Evolutionary conservation across 164 flowering plant species (phyloP).

Genomic region (Piper betle): DNA sequence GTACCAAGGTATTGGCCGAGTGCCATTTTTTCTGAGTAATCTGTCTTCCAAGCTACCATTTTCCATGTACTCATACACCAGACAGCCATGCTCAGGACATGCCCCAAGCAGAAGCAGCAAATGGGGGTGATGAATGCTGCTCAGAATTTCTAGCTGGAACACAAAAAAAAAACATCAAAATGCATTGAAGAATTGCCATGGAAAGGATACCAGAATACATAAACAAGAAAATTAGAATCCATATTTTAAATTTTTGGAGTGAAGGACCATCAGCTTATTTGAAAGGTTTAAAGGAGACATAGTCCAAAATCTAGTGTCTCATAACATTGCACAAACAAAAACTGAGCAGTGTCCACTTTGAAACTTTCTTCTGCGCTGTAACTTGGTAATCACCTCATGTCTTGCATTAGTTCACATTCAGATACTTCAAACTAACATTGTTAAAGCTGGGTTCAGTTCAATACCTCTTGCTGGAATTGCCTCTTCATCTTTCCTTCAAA

Average conservation of each 20-base stretch:
- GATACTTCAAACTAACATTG: too few species aligned
- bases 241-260: background rate
- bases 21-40: too few species aligned
- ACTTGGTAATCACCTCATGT: too few species aligned
- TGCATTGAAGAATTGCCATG: background rate
- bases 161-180: background rate
- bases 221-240: background rate
- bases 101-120: constrained; percentile 86
- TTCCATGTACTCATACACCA: too few species aligned
- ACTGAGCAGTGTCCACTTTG: background rate
- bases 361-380: too few species aligned
- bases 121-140: constrained; percentile 77
- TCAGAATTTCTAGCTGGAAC: constrained; percentile 71
- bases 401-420: too few species aligned
- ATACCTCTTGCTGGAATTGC: constrained; percentile 70
- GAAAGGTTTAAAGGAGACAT: background rate
- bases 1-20: too few species aligned
- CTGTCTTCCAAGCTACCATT: too few species aligned
- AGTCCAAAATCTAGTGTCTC: background rate
- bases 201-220: background rate
- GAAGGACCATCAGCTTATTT: background rate
- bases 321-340: background rate
- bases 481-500: constrained; percentile 27
- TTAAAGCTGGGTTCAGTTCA: background rate
- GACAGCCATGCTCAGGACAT: constrained; percentile 64